Evolutionary conservation across 2,329 filamentous ascomycete species (phyloP), one percentile per base, ranked within the genome.

Genomic region (Magnaporthiopsis incrustans): DNA sequence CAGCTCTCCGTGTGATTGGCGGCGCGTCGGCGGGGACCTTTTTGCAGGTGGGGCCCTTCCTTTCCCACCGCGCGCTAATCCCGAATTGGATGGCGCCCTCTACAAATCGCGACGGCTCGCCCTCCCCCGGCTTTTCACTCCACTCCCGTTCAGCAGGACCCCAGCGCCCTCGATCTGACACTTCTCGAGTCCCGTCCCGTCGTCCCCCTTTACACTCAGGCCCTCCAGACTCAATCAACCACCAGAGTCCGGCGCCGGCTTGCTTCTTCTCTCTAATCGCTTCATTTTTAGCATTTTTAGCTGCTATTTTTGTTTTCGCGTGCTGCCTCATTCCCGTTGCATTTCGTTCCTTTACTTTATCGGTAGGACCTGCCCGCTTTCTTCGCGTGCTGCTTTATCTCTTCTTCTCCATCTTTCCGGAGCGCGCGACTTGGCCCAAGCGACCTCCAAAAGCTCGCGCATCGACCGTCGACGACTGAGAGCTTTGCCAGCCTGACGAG

Each of bases 281-380:
- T 33, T 58, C 38, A 5, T 25, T 25, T 4, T 58, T 58, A 22
- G 18, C 18, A 59, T n/a, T 30, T 58, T 27, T 63, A 63, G 26
- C 53, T 65, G 60, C 15, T 59, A 25, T 58, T 59, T 59, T 38
- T 44, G n/a, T 50, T 35, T n/a, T 63, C 58, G 30, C 30, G 30
- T 30, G 10, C 33, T 18, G n/a, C 56, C n/a, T 57, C 2, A 14
- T 26, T 57, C 56, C 10, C 26, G 25, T 58, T 58, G 12, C 35
- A 38, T 7, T 44, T n/a, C 44, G 35, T 44, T 53, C 44, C 8
- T 25, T 53, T 53, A 11, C 44, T 53, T 53, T 4, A 58, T 58
- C 30, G 57, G 57, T 58, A 58, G 57, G 57, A 32, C 44, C 57
- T 58, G n/a, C 30, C 57, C 57, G 6, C 26, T 58, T 35, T 35